These are phyloP conservation scores for Herpomyces periplanetae DNA, from an alignment of 2,329 filamentous ascomycete species.

Conservation along the genomic window DNA sequence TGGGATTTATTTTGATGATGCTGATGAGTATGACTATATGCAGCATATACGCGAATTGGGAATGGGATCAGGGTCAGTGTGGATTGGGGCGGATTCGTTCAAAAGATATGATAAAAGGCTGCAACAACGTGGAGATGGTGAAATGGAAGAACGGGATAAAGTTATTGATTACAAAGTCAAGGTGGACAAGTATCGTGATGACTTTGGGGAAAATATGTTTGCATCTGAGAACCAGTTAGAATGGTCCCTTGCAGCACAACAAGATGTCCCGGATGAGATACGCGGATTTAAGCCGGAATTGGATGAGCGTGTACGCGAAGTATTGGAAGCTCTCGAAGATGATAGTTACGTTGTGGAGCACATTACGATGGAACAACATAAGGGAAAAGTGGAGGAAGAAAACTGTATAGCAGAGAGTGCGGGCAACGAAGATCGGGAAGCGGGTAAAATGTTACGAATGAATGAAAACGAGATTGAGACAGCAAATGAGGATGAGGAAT, in stretches of 20 bases:
- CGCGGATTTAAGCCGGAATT: slow-evolving; percentile 88
- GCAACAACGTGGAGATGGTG: too few relatives aligned
- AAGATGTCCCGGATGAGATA: slow-evolving; percentile 61
- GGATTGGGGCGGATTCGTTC: too few relatives aligned
- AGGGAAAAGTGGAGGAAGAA: slow-evolving; percentile 8
- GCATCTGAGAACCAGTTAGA: slow-evolving; percentile 40
- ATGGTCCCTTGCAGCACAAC: slow-evolving; percentile 57
- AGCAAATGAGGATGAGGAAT: too few relatives aligned
- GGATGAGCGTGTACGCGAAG: slow-evolving; percentile 67
- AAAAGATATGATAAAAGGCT: too few relatives aligned
- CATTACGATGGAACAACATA: slow-evolving; percentile 10
- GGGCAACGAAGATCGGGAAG: slow-evolving; percentile 66
- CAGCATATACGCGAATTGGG: slow-evolving; percentile 77
- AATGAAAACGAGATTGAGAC: slow-evolving; percentile 6
- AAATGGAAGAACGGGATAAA: too few relatives aligned
- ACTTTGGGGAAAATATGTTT: slow-evolving; percentile 30
- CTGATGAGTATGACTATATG: slow-evolving; percentile 96
- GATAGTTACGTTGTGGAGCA: slow-evolving; percentile 65
- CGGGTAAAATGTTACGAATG: slow-evolving; percentile 49
- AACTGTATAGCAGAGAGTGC: slow-evolving; percentile 13
- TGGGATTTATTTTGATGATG: slow-evolving; percentile 78
- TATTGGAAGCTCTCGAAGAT: slow-evolving; percentile 68
- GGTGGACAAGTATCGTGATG: too few relatives aligned
- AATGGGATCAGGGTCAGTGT: too few relatives aligned
- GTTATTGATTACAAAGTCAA: too few relatives aligned